Conservation (phyloP, 805 yeast species). For the Metschnikowia amazonensis region DNA sequence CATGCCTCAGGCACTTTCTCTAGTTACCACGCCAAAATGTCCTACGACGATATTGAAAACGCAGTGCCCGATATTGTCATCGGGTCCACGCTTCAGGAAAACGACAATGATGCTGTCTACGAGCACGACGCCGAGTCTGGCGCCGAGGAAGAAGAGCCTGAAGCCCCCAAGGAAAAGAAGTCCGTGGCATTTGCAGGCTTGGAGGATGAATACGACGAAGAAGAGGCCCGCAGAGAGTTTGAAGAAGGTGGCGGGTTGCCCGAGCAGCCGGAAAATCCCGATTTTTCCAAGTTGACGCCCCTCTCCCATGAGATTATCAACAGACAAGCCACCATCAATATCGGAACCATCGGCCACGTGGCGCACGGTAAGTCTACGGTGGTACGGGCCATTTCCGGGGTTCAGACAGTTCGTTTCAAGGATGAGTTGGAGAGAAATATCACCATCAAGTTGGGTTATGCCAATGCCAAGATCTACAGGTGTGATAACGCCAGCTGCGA, state of each 20-base stretch:
- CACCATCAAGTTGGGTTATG: conserved; percentile 97
- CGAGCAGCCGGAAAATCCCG: conserved; percentile 90
- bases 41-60: conserved; percentile 74
- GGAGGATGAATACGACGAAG: conserved; percentile 69
- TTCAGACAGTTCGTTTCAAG: conserved; percentile 98
- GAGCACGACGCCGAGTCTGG: conserved; percentile 46
- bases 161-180: conserved; percentile 48
- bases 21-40: conserved; percentile 40
- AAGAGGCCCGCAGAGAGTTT: conserved; percentile 75
- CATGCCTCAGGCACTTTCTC: background rate
- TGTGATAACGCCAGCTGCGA: conserved; percentile 83
- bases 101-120: conserved; percentile 46
- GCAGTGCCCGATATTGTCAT: conserved; percentile 83
- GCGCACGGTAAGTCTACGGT: conserved; percentile 95
- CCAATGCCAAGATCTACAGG: conserved; percentile 96
- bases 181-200: conserved; percentile 77
- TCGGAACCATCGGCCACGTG: conserved; percentile 96
- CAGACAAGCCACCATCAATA: conserved; percentile 98
- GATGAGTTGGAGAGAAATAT: conserved; percentile 98
- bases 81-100: conserved; percentile 45
- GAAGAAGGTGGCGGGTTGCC: conserved; percentile 99
- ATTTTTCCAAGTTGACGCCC: conserved; percentile 76
- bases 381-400: conserved; percentile 95
- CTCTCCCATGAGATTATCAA: conserved; percentile 91
- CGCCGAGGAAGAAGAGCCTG: conserved; percentile 44